Evolutionary conservation across 768 basidiomycete genomes (phyloP).

Genomic region (Tremella fuciformis): DNA sequence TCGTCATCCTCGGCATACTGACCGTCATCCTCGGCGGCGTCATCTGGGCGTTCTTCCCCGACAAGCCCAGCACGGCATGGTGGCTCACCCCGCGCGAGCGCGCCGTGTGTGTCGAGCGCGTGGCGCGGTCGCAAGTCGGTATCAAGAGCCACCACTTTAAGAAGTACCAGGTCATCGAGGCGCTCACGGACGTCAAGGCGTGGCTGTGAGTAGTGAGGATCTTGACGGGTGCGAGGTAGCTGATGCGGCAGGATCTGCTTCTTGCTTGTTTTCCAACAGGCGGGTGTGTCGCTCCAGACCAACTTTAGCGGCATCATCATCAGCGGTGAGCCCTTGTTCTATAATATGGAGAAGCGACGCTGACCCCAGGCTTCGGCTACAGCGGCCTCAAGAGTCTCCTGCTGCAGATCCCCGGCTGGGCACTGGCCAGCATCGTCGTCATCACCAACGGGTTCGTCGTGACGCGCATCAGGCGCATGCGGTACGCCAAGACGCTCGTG

Average conservation of each 20-base stretch:
- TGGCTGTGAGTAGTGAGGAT: constrained; percentile 39
- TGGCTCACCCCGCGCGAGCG: constrained; percentile 1
- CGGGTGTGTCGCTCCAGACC: constrained; percentile 5
- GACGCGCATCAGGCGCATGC: neutral
- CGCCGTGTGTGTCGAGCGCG: constrained; percentile 5
- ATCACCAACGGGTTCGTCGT: constrained; percentile 5
- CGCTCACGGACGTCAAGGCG: constrained; percentile 34
- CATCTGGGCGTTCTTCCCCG: constrained; percentile 5
- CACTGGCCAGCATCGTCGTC: neutral
- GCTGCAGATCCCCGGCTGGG: constrained; percentile 2
- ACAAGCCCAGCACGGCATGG: constrained; percentile 3
- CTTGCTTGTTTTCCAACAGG: constrained; percentile 6
- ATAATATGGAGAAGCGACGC: neutral
- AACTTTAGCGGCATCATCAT: constrained; percentile 5
- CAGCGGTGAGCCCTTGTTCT: neutral
- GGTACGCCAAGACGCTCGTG: constrained; percentile 2
- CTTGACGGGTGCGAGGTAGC: constrained; percentile 1
- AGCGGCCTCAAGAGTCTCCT: constrained; percentile 3
- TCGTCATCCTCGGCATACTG: constrained; percentile 4
- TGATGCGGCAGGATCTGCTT: neutral
- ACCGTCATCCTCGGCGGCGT: constrained; percentile 4
- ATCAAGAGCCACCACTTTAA: constrained; percentile 13
- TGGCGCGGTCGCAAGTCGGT: constrained; percentile 1
- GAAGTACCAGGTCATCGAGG: constrained; percentile 27
- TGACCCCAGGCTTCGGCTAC: constrained; percentile 1